Base-by-base conservation (phyloP, 2,329 filamentous ascomycete species). In the Emydomyces testavorans region DNA sequence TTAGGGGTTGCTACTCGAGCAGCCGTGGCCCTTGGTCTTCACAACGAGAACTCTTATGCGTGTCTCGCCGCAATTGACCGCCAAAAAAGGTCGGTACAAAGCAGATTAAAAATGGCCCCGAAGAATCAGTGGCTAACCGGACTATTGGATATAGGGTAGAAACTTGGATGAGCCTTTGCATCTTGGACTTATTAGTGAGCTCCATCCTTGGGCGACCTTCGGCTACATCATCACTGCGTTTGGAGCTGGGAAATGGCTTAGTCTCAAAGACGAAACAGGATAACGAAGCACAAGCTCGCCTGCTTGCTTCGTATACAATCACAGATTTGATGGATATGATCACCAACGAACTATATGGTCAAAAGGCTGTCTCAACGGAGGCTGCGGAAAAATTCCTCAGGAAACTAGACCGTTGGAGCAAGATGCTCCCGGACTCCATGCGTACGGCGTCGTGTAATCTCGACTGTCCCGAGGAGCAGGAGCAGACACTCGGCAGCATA, bases 1-100 rank as follows among this genome's bases (percentile, higher is more conserved):
- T 59, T 81, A 2, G 77, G 77, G 0, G 71, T 80, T 6, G 77
- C 78, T 1, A 68, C 73, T 0, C 71, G 75, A 46, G 74, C 77
- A 0, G 77, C 78, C 0, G 71, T 74, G 2, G 74, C 76, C 0
- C 56, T 81, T 0, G 78, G 78, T 0, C 56, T 80, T 5, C 76
- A 80, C 62, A 62, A 58, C 46, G 58, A 48, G 51, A 62, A 55
- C 51, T 64, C 50, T 56, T 64, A 60, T 48, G 29, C 49, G 13
- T 31, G 6, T n/a, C 34, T 46, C 7, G 24, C 24, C 13, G 15
- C 37, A 7, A 11, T 24, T n/a, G 43, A 50, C 11, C 21, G 24
- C 54, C 54, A 35, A 41, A 46, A 20, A 46, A 46, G 44, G 44
- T 39, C n/a, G 1, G 23, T 36, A 36, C 15, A n/a, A 15, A n/a